Base-by-base conservation (phyloP, 1,284 basidiomycete genomes). In the Entoloma clypeatum region DNA sequence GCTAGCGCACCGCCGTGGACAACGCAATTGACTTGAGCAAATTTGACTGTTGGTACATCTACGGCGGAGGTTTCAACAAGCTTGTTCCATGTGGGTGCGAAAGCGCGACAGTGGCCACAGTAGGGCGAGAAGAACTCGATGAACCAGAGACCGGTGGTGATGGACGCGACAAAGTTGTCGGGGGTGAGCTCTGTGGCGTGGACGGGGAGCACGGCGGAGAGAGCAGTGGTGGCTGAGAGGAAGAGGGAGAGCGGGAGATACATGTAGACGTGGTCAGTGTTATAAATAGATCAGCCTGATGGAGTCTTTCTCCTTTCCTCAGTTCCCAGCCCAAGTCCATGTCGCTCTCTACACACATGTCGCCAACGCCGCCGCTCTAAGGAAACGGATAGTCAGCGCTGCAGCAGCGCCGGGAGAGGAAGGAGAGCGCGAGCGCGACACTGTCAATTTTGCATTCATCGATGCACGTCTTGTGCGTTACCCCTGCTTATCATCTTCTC, bases 11-110 rank as follows among this genome's bases (percentile, higher is more conserved):
- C 92, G 55, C 90, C 90, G 58, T 91, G 71, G 3, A 84, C 72
- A 0, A 81, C 72, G 58, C 93, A 96, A 62, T 95, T 83, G 30
- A 96, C 83, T 58, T 92, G 92, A 0, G 86, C 91, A 44, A 93
- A 72, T 41, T 78, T 74, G 8, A 95, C 79, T 7, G 72, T 71
- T 0, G 82, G 72, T 8, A 53, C 75, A 26, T 75, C 68, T 30
- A 63, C 60, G 45, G 77, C 70, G 42, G 78, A 79, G 25, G 84
- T 74, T 19, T 67, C 61, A 1, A 76, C 76, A 3, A 97, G 69
- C 36, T 81, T 65, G 25, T 77, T 70, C 92, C 94, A 99, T 23
- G 83, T 92, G 0, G 93, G 90, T 7, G 81, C 77, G 51, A 93
- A 92, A 0, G 63, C 53, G 28, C 71, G 73, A 62, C 91, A 93